Evolutionary conservation across 352 stramenopile genomes (phyloP).

Genomic region (Pythium myriotylum): DNA sequence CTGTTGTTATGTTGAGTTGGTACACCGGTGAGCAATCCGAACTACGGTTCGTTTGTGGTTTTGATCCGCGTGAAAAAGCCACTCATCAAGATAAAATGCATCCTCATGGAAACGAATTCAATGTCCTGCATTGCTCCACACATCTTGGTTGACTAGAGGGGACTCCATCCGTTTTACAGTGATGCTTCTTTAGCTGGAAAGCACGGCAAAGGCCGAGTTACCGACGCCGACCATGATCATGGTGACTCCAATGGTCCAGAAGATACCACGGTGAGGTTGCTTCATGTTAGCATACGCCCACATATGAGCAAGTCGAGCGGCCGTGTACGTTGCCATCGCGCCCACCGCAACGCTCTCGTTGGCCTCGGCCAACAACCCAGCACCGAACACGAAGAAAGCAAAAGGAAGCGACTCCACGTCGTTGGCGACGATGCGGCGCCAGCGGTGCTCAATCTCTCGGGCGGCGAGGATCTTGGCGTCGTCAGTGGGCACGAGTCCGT

Average conservation of each 20-base stretch:
- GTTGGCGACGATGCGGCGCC: constrained; percentile 41
- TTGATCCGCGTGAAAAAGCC: too few species aligned
- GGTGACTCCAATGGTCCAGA: constrained; percentile 24
- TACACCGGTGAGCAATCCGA: too few species aligned
- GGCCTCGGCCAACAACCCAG: constrained; percentile 21
- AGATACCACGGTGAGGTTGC: constrained; percentile 25
- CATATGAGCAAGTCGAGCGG: constrained; percentile 36
- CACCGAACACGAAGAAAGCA: constrained; percentile 31
- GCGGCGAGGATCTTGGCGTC: constrained; percentile 39
- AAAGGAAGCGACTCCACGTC: constrained; percentile 45
- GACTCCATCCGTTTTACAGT: too few species aligned
- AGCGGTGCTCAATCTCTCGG: constrained; percentile 37
- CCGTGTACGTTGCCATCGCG: constrained; percentile 35
- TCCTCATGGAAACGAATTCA: too few species aligned
- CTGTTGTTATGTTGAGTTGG: too few species aligned
- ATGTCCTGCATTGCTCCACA: too few species aligned
- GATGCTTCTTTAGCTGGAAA: constrained; percentile 1
- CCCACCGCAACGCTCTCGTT: constrained; percentile 27
- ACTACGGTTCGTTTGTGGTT: too few species aligned
- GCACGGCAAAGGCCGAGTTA: constrained; percentile 23
- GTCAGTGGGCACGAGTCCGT: constrained; percentile 32
- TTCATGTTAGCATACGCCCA: constrained; percentile 39
- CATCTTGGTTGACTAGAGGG: too few species aligned
- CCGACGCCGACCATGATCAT: constrained; percentile 28
- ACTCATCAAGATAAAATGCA: too few species aligned